Conservation (phyloP, 192 early-diverging fungal species). For the Lunasporangiospora selenospora region DNA sequence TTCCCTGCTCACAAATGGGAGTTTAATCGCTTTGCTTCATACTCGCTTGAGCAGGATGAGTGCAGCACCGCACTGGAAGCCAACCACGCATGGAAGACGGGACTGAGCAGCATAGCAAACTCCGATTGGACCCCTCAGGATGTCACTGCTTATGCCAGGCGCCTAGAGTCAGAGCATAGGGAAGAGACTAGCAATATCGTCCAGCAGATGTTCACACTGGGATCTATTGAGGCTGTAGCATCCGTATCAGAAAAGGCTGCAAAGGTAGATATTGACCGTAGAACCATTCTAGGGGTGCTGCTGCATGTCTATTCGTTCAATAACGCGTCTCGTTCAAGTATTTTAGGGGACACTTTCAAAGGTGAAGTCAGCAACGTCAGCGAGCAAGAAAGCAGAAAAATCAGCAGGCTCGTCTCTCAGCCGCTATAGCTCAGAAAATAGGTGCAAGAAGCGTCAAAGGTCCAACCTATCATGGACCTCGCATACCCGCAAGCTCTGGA, state of each 20-base stretch:
- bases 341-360: background rate
- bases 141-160: background rate
- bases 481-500: slow-evolving; percentile 7
- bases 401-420: slow-evolving; percentile 1
- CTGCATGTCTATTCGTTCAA: too few relatives aligned
- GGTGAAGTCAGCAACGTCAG: background rate
- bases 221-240: slow-evolving; percentile 1
- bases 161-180: slow-evolving; percentile 7
- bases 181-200: slow-evolving; percentile 2
- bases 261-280: slow-evolving; percentile 3
- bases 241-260: background rate
- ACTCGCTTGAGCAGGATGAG: slow-evolving; percentile 1
- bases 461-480: background rate
- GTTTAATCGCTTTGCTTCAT: slow-evolving; percentile 5
- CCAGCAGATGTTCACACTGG: slow-evolving; percentile 1
- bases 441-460: slow-evolving; percentile 4
- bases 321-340: slow-evolving; percentile 13
- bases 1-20: slow-evolving; percentile 12
- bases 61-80: slow-evolving; percentile 4
- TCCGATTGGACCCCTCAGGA: slow-evolving; percentile 8
- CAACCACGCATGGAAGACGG: background rate
- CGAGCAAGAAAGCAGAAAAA: slow-evolving; percentile 4
- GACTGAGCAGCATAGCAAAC: slow-evolving; percentile 1
- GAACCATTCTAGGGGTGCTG: too few relatives aligned
- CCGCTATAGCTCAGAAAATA: too few relatives aligned